Evolutionary conservation across 305 asterid genomes (phyloP).

Genomic region (Striga hermonthica): DNA sequence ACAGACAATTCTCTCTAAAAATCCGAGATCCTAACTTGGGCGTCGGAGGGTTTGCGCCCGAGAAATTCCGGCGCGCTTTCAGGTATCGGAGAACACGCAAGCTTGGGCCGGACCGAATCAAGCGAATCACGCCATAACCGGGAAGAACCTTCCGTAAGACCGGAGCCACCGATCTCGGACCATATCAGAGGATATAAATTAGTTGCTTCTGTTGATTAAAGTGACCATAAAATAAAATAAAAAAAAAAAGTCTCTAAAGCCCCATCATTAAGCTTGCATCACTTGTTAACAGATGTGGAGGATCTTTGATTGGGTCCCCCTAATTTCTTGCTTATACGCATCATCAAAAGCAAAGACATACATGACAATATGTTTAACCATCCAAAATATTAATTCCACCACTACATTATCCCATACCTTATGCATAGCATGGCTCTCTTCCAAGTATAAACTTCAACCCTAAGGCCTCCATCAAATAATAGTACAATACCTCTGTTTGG

Average conservation of each 20-base stretch:
- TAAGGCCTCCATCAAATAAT: slow-evolving; percentile 1
- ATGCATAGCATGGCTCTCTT: slow-evolving; percentile 20
- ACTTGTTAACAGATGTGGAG: slow-evolving; percentile 30
- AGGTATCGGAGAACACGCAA: no score
- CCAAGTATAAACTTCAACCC: slow-evolving; percentile 6
- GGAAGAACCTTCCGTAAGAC: no score
- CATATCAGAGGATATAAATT: no score
- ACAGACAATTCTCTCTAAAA: no score
- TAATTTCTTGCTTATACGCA: slow-evolving; percentile 51
- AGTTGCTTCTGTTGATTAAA: slow-evolving; percentile 21
- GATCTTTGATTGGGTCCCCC: slow-evolving; percentile 23
- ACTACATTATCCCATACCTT: background rate
- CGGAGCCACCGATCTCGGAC: no score
- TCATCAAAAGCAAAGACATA: slow-evolving; percentile 23
- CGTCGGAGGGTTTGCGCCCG: no score
- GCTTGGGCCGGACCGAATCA: no score
- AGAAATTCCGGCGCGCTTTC: no score
- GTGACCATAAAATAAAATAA: slow-evolving; percentile 28
- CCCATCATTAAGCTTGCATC: slow-evolving; percentile 29
- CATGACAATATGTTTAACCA: background rate
- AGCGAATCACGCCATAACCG: no score
- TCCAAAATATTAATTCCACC: slow-evolving; percentile 2
- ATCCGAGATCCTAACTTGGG: no score
- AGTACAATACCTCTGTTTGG: background rate
- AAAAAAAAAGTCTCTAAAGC: slow-evolving; percentile 24